Base-by-base conservation (phyloP, 2,329 filamentous ascomycete genomes). In the Amauroascus verrucosus region DNA sequence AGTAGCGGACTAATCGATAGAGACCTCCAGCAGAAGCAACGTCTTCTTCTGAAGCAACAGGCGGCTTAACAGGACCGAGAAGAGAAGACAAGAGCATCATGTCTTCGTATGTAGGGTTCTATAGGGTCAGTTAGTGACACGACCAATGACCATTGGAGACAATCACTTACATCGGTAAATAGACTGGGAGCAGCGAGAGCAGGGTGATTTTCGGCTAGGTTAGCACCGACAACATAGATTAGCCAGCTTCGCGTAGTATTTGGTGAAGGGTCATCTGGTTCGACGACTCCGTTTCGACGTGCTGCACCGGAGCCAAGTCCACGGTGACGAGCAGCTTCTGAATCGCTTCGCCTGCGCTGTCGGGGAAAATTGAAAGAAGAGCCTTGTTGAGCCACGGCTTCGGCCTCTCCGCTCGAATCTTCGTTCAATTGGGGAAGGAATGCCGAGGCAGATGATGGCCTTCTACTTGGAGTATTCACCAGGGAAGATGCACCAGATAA, bases 161-260 rank as follows among this genome's bases (percentile, higher is more conserved):
- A 16, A 26, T 33, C 40, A 63, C 72, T 65, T 70, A 82, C 81
- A 67, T 85, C 82, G 16, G 82, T 85, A 64, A 85, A 85, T 9
- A 86, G 71, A 59, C 81, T 84, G 11, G 82, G 83, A 18, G 83
- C 84, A 6, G 82, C 83, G 57, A 85, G 77, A 20, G 84, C 83
- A 20, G 82, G 83, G 63, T 85, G 82, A 59, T 84, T 83, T 60
- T 85, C 82, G 1, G 83, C 82, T 51, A 85, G 79, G 59, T 82
- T 84, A 40, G 82, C 83, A 43, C 82, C 82, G 49, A 86, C 77
- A 7, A 86, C 82, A 63, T 86, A 86, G 51, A 86, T 85, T 61
- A 86, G 77, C 82, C 82, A 86, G 66, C 81, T 85, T 59, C 82
- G 72, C 52, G 79, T 80, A 52, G 73, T 75, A 54, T 72, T 69